Evolutionary conservation across 2,329 filamentous ascomycete species (phyloP).

Genomic region (Fusarium piperis): DNA sequence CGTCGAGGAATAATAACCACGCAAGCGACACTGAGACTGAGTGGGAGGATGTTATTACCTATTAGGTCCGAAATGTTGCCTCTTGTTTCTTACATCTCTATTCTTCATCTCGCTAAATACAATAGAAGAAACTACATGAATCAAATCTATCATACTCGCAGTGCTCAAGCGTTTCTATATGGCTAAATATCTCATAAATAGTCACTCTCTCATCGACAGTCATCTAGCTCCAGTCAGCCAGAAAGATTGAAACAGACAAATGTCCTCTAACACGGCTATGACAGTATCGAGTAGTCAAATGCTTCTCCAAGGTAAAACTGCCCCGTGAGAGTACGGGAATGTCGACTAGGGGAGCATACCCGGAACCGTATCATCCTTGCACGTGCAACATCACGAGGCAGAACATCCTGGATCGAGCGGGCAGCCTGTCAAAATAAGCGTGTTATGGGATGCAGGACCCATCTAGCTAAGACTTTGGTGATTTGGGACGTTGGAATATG

Average conservation of each 20-base stretch:
- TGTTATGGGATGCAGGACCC: background rate
- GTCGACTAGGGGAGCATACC: background rate
- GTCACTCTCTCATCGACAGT: background rate
- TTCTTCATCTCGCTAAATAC: background rate
- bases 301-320: too few relatives aligned
- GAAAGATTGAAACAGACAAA: too few relatives aligned
- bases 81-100: background rate
- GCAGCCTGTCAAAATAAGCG: background rate
- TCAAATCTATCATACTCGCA: background rate
- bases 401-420: background rate
- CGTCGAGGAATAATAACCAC: background rate
- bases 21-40: background rate
- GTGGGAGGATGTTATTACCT: background rate
- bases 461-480: background rate
- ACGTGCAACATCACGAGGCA: background rate
- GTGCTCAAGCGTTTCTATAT: background rate
- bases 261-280: too few relatives aligned
- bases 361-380: background rate
- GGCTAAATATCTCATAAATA: background rate
- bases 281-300: too few relatives aligned
- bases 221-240: background rate
- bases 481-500: background rate
- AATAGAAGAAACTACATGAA: background rate
- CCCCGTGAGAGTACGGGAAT: background rate
- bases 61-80: background rate